These are phyloP conservation scores for Cnidoscolus chayamansa DNA, from an alignment of 441 rosid species.

Conservation along the genomic window DNA sequence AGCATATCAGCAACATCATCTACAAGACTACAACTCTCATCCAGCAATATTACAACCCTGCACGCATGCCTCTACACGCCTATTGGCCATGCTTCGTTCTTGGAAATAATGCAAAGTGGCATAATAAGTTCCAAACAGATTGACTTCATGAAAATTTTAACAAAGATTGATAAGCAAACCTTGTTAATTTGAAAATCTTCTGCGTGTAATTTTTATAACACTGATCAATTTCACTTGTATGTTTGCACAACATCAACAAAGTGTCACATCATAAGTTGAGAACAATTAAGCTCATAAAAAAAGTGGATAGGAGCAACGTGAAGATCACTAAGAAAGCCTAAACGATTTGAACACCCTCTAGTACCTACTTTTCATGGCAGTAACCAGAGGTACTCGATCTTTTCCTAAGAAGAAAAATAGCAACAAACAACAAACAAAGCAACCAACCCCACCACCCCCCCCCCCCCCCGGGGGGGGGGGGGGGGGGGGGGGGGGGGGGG, in stretches of 20 bases:
- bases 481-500: constrained; percentile 37
- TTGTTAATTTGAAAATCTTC: not conserved
- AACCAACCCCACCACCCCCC: not conserved
- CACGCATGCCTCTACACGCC: not conserved
- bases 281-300: not conserved
- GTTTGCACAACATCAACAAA: not conserved
- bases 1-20: constrained; percentile 22
- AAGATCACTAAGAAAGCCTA: not conserved
- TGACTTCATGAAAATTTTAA: not conserved
- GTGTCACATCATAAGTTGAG: not conserved
- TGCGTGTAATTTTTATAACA: not conserved
- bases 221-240: not conserved
- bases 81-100: not conserved
- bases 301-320: not conserved
- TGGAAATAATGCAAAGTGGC: not conserved
- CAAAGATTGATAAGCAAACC: constrained; percentile 8
- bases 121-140: not conserved
- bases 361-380: not conserved
- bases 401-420: not conserved
- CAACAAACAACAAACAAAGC: not conserved
- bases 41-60: not conserved
- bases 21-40: not conserved
- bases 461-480: constrained; percentile 23
- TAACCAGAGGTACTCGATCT: not conserved
- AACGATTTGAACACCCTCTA: not conserved